phyloP scores from a whole-genome alignment of 495 filamentous ascomycete species.

The Beverwykella pulmonaria region DNA sequence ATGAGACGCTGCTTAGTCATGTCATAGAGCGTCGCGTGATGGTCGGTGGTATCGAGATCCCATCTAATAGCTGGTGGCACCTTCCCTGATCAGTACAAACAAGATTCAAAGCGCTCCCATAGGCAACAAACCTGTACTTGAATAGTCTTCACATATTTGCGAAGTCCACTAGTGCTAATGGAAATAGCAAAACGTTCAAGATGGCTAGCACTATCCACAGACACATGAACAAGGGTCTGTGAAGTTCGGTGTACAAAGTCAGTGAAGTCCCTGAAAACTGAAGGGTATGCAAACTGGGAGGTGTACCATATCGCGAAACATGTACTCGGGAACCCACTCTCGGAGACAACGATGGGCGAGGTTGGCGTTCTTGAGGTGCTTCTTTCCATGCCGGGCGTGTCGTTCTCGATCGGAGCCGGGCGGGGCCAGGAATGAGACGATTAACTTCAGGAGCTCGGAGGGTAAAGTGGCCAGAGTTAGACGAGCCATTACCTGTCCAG shows the following conservation, averaged over 20 bases:
- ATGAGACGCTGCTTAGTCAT: not conserved
- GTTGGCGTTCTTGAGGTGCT: slow-evolving; percentile 31
- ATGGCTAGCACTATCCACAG: slow-evolving; percentile 5
- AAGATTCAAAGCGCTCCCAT: too few relatives aligned
- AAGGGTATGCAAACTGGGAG: not conserved
- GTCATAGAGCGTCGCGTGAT: slow-evolving; percentile 7
- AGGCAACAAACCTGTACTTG: slow-evolving; percentile 18
- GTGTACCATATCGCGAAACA: slow-evolving; percentile 28
- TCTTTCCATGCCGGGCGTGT: slow-evolving; percentile 7
- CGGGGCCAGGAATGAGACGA: slow-evolving; percentile 17
- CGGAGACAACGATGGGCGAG: slow-evolving; percentile 19
- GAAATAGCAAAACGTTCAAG: slow-evolving; percentile 11
- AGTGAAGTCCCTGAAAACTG: not conserved
- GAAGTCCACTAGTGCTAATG: not conserved
- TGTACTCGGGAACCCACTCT: slow-evolving; percentile 28
- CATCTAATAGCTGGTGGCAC: slow-evolving; percentile 27
- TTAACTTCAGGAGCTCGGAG: slow-evolving; percentile 18
- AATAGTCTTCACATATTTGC: slow-evolving; percentile 21
- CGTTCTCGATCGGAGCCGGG: not conserved
- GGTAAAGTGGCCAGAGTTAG: slow-evolving; percentile 20
- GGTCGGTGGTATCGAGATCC: slow-evolving; percentile 6
- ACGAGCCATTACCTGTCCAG: not conserved
- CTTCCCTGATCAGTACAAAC: not conserved
- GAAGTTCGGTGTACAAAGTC: not conserved
- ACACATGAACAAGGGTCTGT: slow-evolving; percentile 2